These are phyloP conservation scores for Plantago elongata DNA, from an alignment of 257 asterid species.

Conservation along the genomic window DNA sequence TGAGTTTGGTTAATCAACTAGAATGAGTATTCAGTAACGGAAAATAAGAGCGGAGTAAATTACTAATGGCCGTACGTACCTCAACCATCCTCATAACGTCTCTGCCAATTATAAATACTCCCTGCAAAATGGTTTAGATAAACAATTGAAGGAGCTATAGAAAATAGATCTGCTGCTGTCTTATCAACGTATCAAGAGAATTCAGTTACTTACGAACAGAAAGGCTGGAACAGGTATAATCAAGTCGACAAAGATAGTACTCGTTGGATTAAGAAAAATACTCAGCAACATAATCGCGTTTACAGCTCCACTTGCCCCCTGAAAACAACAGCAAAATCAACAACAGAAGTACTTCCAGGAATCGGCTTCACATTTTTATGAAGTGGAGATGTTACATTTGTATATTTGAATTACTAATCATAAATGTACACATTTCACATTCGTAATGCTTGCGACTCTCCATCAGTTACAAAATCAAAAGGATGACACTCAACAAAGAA, in stretches of 20 bases:
- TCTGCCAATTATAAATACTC: conserved; percentile 57
- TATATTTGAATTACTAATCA: background rate
- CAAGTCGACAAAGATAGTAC: conserved; percentile 50
- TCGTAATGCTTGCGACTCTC: too few relatives aligned
- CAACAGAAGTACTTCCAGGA: conserved; percentile 11
- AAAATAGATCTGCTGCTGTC: background rate
- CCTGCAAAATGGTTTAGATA: conserved; percentile 39
- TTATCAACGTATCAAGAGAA: background rate
- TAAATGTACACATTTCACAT: background rate
- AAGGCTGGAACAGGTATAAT: conserved; percentile 82
- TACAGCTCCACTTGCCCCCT: conserved; percentile 99
- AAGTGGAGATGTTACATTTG: background rate
- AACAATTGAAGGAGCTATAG: conserved; percentile 11
- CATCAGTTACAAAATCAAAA: too few relatives aligned
- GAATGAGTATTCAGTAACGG: background rate
- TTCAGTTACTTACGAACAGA: conserved; percentile 42
- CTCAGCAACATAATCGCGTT: conserved; percentile 87
- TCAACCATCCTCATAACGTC: conserved; percentile 55
- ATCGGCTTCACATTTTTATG: conserved; percentile 2
- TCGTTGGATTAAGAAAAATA: conserved; percentile 68
- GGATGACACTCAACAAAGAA: background rate
- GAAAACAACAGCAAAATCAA: conserved; percentile 17
- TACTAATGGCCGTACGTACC: conserved; percentile 33
- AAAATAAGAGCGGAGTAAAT: background rate
- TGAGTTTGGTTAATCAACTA: background rate